Percentiles rank a stretch among this genome's conserved stretches.
Evolutionary conservation across 805 yeast species (phyloP).

Genomic region (Barnettozyma californica): DNA sequence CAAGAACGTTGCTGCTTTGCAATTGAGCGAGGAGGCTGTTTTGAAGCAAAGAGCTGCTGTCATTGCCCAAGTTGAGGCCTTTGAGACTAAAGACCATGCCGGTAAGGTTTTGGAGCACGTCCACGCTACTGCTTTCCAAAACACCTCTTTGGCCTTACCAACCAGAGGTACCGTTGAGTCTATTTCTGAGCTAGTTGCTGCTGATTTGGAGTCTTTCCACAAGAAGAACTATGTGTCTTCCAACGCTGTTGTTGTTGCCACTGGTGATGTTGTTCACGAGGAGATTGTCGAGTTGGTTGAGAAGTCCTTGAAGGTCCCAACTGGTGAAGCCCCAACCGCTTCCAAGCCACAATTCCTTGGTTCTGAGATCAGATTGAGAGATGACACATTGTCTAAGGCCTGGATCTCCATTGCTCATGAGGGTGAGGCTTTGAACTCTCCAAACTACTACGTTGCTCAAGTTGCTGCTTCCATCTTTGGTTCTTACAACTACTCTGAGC

Average conservation of each 20-base stretch:
- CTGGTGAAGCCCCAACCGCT: constrained; percentile 45
- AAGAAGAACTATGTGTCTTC: constrained; percentile 53
- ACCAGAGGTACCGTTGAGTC: constrained; percentile 69
- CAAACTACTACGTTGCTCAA: constrained; percentile 63
- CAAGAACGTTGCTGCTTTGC: constrained; percentile 33
- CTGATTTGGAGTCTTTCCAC: constrained; percentile 55
- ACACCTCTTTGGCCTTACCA: constrained; percentile 75
- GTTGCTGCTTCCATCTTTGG: constrained; percentile 67
- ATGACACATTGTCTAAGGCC: constrained; percentile 78
- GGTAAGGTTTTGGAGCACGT: constrained; percentile 65
- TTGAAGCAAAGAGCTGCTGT: constrained; percentile 42
- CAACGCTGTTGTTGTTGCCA: constrained; percentile 62
- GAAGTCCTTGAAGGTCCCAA: constrained; percentile 40
- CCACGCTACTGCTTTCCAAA: constrained; percentile 82
- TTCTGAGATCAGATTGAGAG: constrained; percentile 84
- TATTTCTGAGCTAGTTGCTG: constrained; percentile 47
- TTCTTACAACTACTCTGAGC: constrained; percentile 48
- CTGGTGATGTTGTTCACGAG: constrained; percentile 70
- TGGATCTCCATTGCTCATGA: constrained; percentile 71
- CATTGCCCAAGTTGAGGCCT: constrained; percentile 40
- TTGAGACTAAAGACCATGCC: constrained; percentile 52
- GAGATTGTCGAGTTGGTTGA: constrained; percentile 63
- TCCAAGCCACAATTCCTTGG: constrained; percentile 69
- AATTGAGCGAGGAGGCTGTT: constrained; percentile 39
- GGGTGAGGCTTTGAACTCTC: constrained; percentile 61